Evolutionary conservation across 2,329 filamentous ascomycete species (phyloP).

Genomic region (Colletotrichum phormii): DNA sequence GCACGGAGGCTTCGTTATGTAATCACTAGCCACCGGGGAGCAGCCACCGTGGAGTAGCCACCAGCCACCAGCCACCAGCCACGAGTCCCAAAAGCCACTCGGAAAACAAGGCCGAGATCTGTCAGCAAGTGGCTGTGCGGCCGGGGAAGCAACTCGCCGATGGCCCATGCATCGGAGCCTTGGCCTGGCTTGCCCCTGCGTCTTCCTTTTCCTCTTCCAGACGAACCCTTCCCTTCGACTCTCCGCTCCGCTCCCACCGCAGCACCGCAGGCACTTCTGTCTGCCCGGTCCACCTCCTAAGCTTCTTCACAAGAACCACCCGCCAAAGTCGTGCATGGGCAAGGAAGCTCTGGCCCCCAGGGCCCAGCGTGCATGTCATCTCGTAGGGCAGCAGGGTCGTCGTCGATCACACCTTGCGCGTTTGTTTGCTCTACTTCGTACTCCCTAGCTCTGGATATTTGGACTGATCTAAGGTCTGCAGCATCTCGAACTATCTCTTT

Average conservation of each 20-base stretch:
- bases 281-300: constrained; percentile 1
- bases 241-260: background rate
- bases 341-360: constrained; percentile 10
- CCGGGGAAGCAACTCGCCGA: no score
- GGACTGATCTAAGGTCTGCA: background rate
- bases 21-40: background rate
- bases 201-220: background rate
- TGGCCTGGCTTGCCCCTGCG: background rate
- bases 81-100: no score
- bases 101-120: background rate
- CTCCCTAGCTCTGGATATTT: background rate
- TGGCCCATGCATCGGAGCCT: background rate
- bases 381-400: background rate
- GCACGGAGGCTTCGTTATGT: background rate
- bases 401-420: background rate
- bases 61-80: background rate
- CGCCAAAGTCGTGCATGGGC: background rate
- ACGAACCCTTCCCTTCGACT: background rate
- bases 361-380: constrained; percentile 1
- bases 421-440: background rate
- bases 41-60: no score
- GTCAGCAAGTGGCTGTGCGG: background rate
- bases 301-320: background rate
- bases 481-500: background rate
- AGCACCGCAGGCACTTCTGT: background rate